Conservation (phyloP, 176 grass and related monocot species). For the Elaeis guineensis region DNA sequence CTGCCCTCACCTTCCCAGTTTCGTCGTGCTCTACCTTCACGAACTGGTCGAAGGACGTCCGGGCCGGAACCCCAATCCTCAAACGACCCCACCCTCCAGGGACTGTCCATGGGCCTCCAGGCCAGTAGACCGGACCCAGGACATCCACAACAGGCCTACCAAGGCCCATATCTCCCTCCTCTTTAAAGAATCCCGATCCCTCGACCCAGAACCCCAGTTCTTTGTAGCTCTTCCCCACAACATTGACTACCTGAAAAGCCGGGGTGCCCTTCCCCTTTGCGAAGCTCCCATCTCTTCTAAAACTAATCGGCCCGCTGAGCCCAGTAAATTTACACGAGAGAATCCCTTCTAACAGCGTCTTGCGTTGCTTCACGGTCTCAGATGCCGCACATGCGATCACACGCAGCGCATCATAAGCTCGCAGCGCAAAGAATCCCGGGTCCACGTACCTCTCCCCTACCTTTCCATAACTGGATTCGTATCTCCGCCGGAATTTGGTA, state of each 20-base stretch:
- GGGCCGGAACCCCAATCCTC: conserved; percentile 22
- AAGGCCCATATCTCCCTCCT: background rate
- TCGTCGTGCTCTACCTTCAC: conserved; percentile 10
- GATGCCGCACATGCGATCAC: background rate
- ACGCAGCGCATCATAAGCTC: conserved; percentile 27
- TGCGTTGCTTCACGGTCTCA: background rate
- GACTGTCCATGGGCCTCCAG: conserved; percentile 2
- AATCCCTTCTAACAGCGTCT: background rate
- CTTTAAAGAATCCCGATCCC: conserved; percentile 6
- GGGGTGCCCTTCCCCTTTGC: background rate
- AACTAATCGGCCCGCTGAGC: conserved; percentile 11
- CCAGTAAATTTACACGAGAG: conserved; percentile 8
- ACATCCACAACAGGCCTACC: background rate
- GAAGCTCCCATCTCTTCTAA: background rate
- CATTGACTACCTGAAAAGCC: conserved; percentile 13
- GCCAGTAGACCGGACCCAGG: conserved; percentile 13
- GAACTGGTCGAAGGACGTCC: conserved; percentile 10
- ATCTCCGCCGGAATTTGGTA: conserved; percentile 4
- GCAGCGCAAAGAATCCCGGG: conserved; percentile 13
- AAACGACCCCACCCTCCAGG: conserved; percentile 21
- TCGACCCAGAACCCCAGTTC: conserved; percentile 25
- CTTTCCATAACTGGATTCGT: background rate
- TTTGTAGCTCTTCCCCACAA: conserved; percentile 1
- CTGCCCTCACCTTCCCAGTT: background rate
- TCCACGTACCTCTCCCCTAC: background rate